Evolutionary conservation across 176 grass and related monocot genomes (phyloP).

Genomic region (Avena insularis): DNA sequence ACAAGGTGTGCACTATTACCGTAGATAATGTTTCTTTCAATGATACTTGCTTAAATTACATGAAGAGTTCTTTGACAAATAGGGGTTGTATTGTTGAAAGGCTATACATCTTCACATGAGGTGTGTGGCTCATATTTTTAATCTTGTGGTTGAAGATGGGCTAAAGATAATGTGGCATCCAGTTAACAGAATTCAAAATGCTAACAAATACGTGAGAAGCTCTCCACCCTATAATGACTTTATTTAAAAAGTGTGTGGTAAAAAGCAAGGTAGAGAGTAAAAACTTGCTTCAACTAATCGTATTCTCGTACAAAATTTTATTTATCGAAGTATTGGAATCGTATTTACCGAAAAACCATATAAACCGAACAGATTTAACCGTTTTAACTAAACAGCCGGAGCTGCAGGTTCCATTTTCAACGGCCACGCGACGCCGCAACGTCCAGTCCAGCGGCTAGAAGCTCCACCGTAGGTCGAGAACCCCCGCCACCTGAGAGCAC

Average conservation of each 20-base stretch:
- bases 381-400: too few species aligned
- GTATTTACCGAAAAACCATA: too few species aligned
- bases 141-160: background rate
- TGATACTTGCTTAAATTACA: background rate
- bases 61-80: background rate
- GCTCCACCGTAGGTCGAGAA: too few species aligned
- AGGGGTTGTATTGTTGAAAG: background rate
- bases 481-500: too few species aligned
- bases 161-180: background rate
- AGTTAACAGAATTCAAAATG: background rate
- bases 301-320: too few species aligned
- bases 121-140: background rate
- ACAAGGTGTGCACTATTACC: background rate
- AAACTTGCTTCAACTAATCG: too few species aligned
- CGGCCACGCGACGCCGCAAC: too few species aligned
- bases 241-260: background rate
- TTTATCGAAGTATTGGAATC: too few species aligned
- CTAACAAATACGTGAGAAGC: background rate
- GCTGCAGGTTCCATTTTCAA: too few species aligned
- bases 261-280: background rate
- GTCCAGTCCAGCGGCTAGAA: too few species aligned
- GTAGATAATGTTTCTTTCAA: background rate
- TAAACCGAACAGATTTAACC: too few species aligned
- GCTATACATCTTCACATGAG: background rate
- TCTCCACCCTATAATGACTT: background rate